Percentiles rank a stretch among this genome's conserved stretches.
Conservation (phyloP, 2,329 filamentous ascomycete genomes). For the Fusarium albosuccineum region DNA sequence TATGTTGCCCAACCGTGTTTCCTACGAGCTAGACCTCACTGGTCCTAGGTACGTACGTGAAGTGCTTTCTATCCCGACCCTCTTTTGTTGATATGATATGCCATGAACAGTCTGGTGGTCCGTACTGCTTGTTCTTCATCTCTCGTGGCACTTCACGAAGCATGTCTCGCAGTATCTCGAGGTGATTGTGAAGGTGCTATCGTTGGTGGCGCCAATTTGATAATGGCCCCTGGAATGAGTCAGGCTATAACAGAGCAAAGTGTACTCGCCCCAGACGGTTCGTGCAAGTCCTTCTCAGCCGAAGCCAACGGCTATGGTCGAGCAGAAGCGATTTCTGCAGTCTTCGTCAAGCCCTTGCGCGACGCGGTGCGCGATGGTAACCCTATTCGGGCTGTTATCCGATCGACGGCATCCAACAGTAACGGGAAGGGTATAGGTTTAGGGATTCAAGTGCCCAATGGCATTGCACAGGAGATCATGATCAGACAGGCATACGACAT, state of each 20-base stretch:
- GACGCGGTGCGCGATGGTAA: slow-evolving; percentile 60
- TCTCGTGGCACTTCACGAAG: slow-evolving; percentile 50
- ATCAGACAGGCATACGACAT: background rate
- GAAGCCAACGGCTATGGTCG: slow-evolving; percentile 61
- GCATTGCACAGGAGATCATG: background rate
- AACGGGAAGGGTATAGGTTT: background rate
- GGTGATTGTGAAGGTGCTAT: slow-evolving; percentile 48
- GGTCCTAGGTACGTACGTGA: slow-evolving; percentile 57
- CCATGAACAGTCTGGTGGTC: slow-evolving; percentile 46
- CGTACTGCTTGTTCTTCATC: slow-evolving; percentile 54
- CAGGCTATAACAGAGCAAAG: slow-evolving; percentile 41
- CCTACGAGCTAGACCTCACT: slow-evolving; percentile 57
- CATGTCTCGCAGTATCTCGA: slow-evolving; percentile 45
- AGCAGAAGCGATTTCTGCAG: slow-evolving; percentile 57
- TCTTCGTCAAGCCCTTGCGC: slow-evolving; percentile 59
- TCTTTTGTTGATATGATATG: background rate
- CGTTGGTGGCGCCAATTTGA: slow-evolving; percentile 51
- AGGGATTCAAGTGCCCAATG: background rate
- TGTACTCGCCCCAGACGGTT: slow-evolving; percentile 45
- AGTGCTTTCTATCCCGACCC: background rate
- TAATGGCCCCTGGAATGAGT: slow-evolving; percentile 46
- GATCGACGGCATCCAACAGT: background rate
- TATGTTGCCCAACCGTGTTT: slow-evolving; percentile 49
- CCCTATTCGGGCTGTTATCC: slow-evolving; percentile 50
- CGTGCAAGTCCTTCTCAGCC: slow-evolving; percentile 52